Percentiles rank a stretch among this genome's conserved stretches.
Conservation (phyloP, 192 early-diverging fungal genomes). For the Podochytrium sp. region DNA sequence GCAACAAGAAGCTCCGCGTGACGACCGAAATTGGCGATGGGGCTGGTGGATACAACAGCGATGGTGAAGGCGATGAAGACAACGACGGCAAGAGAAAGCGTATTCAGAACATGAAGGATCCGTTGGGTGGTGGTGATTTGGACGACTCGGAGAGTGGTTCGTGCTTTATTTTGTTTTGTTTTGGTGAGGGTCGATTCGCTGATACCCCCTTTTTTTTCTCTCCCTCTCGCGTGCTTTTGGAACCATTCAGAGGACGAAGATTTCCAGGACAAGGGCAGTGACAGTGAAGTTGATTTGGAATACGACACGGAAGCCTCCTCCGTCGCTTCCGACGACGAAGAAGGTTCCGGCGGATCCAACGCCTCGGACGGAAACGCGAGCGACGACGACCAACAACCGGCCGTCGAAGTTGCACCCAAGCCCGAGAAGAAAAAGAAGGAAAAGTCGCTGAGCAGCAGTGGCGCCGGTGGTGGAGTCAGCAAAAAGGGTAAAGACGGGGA, state of each 20-base stretch:
- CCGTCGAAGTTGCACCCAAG: background rate
- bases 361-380: constrained; percentile 16
- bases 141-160: constrained; percentile 35
- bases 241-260: constrained; percentile 30
- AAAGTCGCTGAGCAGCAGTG: background rate
- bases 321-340: constrained; percentile 25
- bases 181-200: background rate
- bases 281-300: constrained; percentile 31
- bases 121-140: constrained; percentile 21
- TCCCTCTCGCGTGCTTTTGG: background rate
- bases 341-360: constrained; percentile 19
- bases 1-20: constrained; percentile 65
- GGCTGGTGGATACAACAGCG: constrained; percentile 48
- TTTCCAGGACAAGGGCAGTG: constrained; percentile 31
- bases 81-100: constrained; percentile 35
- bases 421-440: constrained; percentile 16
- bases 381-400: constrained; percentile 6
- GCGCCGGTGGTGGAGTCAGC: background rate
- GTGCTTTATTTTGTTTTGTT: background rate
- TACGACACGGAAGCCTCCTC: constrained; percentile 28
- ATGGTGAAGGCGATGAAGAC: constrained; percentile 38
- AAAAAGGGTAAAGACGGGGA: background rate
- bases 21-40: constrained; percentile 42
- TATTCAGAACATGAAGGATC: constrained; percentile 4
- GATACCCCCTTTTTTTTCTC: background rate